Evolutionary conservation across 2,329 filamentous ascomycete species (phyloP), one percentile per base, ranked within the genome.

Genomic region (Epichloe elymi): DNA sequence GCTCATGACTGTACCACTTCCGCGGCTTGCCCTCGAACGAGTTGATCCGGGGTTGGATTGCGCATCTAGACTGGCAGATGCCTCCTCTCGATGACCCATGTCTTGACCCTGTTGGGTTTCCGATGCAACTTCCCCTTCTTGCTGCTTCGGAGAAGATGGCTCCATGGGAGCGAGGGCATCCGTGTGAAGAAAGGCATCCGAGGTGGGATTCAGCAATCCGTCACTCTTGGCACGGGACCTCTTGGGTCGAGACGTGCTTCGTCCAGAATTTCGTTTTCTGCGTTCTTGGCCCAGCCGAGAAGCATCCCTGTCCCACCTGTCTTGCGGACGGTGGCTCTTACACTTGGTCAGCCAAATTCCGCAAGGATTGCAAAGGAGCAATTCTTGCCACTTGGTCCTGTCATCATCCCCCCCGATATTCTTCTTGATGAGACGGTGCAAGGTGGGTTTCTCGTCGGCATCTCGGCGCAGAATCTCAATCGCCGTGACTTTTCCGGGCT

Each of bases 331-430:
- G 72, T 95, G 93, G 23, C 72, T 76, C 61, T 86, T 88, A 67
- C 85, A 88, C 62, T 96, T 97, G 54, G 83, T 82, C 59, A 98
- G 83, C 88, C 89, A 98, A 41, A 98, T 82, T 17, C 93, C 93
- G 64, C 93, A 98, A 53, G 91, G 89, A 65, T 98, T 98, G 74
- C 93, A 98, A 38, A 97, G 77, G 30, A 86, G 75, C 51, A 87
- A 77, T 59, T 87, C 79, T 43, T 76, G 78, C 74, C 86, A 96
- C 4, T 67, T 61, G 40, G 76, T 74, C 63, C 82, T 84, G 63
- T 86, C 82, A 46, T 85, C 80, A 3, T 74, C 70, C 1, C 70
- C 1, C 73, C 68, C 77, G 6, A 90, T 65, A 11, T 76, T 78
- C 65, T 93, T 94, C 70, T 90, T 91, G 63, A 88, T 79, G 30